A percentile compares a stretch with the other conserved stretches of the same genome.
phyloP scores from a whole-genome alignment of 2,329 filamentous ascomycete genomes.

The Verticillium isaacii region DNA sequence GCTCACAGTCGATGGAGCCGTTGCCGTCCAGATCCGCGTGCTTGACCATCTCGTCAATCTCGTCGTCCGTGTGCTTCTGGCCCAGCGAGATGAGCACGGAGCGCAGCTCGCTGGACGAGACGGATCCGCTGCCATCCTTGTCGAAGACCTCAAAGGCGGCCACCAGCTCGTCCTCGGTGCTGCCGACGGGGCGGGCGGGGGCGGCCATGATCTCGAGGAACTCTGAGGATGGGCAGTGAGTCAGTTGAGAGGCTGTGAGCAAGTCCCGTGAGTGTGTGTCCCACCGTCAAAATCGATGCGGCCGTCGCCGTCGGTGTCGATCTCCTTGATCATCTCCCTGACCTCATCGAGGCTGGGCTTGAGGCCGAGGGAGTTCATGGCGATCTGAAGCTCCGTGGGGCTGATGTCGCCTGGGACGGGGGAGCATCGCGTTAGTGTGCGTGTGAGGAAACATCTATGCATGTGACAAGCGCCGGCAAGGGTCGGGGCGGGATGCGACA shows the following conservation, averaged over 20 bases:
- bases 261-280: not conserved
- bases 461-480: not conserved
- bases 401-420: constrained; percentile 9
- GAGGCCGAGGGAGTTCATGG: constrained; percentile 15
- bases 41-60: constrained; percentile 15
- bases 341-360: constrained; percentile 13
- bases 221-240: constrained; percentile 1
- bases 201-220: constrained; percentile 14
- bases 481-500: not conserved
- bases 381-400: constrained; percentile 13
- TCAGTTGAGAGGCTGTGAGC: not conserved
- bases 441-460: not conserved
- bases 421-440: constrained; percentile 2
- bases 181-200: constrained; percentile 9
- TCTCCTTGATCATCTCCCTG: constrained; percentile 14
- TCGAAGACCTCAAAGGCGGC: constrained; percentile 15
- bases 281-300: constrained; percentile 12
- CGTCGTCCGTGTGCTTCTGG: constrained; percentile 14
- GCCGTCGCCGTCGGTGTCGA: constrained; percentile 13
- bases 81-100: constrained; percentile 14
- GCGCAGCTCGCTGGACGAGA: constrained; percentile 13
- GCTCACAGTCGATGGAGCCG: constrained; percentile 14
- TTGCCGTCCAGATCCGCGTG: constrained; percentile 14
- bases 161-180: constrained; percentile 12
- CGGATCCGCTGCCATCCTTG: constrained; percentile 15